Base-by-base conservation (phyloP, 148 eudicot genomes). In the Limonium bicolor region DNA sequence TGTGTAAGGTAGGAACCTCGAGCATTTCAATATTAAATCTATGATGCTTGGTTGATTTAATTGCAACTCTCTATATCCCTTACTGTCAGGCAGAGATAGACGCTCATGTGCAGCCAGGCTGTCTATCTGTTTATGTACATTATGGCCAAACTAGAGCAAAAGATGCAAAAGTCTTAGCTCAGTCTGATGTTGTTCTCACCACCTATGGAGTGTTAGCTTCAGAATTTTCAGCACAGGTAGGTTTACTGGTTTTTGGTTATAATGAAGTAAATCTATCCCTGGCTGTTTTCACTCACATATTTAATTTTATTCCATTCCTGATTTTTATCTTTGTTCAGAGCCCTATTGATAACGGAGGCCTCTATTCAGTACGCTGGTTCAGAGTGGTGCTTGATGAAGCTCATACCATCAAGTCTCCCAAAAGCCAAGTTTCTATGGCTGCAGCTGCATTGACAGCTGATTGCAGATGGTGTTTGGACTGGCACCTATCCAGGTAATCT, bases 371-470 rank as follows among this genome's bases (percentile, higher is more conserved):
- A 56, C 65, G 82, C 53, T 90, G 99, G 99, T 69, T 70, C 54
- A 77, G 99, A 53, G 78, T 85, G 61, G 93, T 90, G 60, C 93
- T 85, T 62, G 99, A 90, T 27, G 99, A 90, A 61, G 99, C 99
- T 46, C 99, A 90, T 54, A 73, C 95, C 32, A 90, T 90, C 17
- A 90, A 90, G 41, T 75, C 83, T 31, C 58, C 99, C 11, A 90
- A 85, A 76, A 85, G 95, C 67, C 99, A 84, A 64, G 50, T 76
- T 63, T 90, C 99, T 13, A 36, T 70, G 61, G 95, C 99, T 55
- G 92, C 93, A 55, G 61, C 76, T 59, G 87, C 88, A 22, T 65
- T 90, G 56, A 48, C 57, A 51, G 99, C 99, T 38, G 93, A 78
- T 37, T 60, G 85, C 36, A 71, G 99, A 49, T 90, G 99, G 99